A percentile compares a stretch with the other conserved stretches of the same genome.
Conservation (phyloP, 2,329 filamentous ascomycete species). For the Ambrosiella xylebori region DNA sequence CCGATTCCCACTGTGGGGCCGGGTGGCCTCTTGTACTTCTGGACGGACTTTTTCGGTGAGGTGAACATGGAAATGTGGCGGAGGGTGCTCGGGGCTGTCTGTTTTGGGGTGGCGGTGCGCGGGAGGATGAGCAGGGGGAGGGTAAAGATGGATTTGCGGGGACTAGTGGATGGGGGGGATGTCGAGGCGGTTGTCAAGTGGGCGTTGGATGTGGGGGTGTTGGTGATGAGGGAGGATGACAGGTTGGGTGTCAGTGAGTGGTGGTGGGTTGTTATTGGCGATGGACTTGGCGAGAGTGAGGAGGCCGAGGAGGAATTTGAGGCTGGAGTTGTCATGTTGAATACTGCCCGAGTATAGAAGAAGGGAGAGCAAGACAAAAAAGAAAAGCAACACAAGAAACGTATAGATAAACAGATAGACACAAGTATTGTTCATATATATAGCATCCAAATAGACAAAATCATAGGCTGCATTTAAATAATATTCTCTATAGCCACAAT, state of each 20-base stretch:
- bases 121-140: slow-evolving; percentile 37
- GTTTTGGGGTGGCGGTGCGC: slow-evolving; percentile 44
- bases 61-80: slow-evolving; percentile 45
- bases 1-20: slow-evolving; percentile 28
- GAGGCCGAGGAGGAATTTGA: slow-evolving; percentile 7
- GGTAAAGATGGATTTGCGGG: slow-evolving; percentile 37
- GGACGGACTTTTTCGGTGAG: slow-evolving; percentile 51
- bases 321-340: slow-evolving; percentile 10
- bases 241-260: slow-evolving; percentile 37
- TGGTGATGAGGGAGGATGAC: slow-evolving; percentile 16
- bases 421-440: neutral
- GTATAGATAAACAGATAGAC: neutral
- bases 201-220: slow-evolving; percentile 35
- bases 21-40: slow-evolving; percentile 44
- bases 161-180: slow-evolving; percentile 46
- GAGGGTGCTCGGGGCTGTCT: slow-evolving; percentile 42
- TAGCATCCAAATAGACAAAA: neutral
- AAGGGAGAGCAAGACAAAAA: neutral
- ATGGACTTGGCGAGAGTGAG: neutral
- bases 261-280: slow-evolving; percentile 46
- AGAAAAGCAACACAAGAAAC: neutral
- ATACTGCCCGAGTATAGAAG: slow-evolving; percentile 5
- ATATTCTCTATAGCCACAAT: neutral
- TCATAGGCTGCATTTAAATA: neutral
- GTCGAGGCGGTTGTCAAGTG: slow-evolving; percentile 40